Base-by-base conservation (phyloP, 306 rosid species). In the Acacia crassicarpa region DNA sequence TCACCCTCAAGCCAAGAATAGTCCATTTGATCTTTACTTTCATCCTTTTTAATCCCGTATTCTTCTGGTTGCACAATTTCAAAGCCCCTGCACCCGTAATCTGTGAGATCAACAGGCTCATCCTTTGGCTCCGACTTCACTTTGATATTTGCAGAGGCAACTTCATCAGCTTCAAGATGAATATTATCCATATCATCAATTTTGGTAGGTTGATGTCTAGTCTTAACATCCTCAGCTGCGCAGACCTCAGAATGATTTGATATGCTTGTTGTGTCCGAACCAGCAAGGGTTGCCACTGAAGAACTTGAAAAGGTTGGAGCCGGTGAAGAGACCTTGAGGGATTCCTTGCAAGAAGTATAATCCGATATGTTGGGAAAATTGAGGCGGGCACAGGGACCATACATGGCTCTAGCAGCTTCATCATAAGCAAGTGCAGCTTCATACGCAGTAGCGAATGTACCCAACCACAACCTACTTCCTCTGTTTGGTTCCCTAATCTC, bases 361-460 rank as follows among this genome's bases (percentile, higher is more conserved):
- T 88, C 85, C 0, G 88, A 27, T 16, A 87, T 67, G 32, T 84
- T 25, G 2, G 97, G 94, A 22, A 91, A 92, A 68, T 96, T 96
- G 33, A 96, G 93, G 16, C 98, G 94, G 2, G 99, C 99, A 71
- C 40, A 38, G 4, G 88, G 53, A 67, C 98, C 99, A 74, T 93
- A 96, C 97, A 96, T 93, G 22, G 94, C 89, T 81, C 93, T 89
- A 0, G 99, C 98, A 79, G 99, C 99, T 61, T 93, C 95, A 74
- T 96, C 99, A 77, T 96, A 91, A 4, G 91, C 90, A 15, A 82
- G 84, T 1, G 95, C 95, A 19, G 95, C 95, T 62, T 89, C 90
- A 35, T 53, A 20, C 1, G 95, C 95, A 3, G 80, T 85, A 1
- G 90, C 82, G 4, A 88, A 91, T 16, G 93, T 91, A 43, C 95